Percentiles rank a stretch among this genome's conserved stretches.
Conservation (phyloP, 2,329 filamentous ascomycete species). For the Pyrenochaeta sp. region DNA sequence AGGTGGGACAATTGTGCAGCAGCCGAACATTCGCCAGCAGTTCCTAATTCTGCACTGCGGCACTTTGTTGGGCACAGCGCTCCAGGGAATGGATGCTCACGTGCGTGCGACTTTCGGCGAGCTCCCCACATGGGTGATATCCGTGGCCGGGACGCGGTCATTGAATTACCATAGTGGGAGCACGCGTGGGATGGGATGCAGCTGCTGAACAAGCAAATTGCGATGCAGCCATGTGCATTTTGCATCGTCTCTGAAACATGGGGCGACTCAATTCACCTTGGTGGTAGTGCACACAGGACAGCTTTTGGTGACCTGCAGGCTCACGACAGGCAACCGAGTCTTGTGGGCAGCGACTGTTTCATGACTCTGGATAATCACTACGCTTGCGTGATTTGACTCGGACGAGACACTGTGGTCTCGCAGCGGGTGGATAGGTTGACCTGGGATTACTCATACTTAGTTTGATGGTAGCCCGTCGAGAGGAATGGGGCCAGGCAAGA, state of each 20-base stretch:
- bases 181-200: conserved; percentile 17
- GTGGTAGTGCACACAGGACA: too few relatives aligned
- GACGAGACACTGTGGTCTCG: too few relatives aligned
- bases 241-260: neutral
- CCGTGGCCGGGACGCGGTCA: conserved; percentile 13
- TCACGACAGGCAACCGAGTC: too few relatives aligned
- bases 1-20: conserved; percentile 29
- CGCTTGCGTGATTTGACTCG: too few relatives aligned
- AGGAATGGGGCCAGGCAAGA: too few relatives aligned
- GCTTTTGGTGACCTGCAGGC: too few relatives aligned
- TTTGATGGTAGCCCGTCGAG: too few relatives aligned
- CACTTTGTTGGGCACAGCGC: neutral
- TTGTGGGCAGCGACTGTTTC: neutral
- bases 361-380: too few relatives aligned
- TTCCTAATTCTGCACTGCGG: conserved; percentile 8
- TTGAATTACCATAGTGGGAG: conserved; percentile 13
- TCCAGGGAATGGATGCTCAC: conserved; percentile 15
- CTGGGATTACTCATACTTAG: too few relatives aligned
- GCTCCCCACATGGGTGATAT: conserved; percentile 13
- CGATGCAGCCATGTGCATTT: neutral
- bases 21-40: conserved; percentile 15
- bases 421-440: too few relatives aligned
- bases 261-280: too few relatives aligned
- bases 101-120: conserved; percentile 22
- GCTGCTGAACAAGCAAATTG: conserved; percentile 25